A percentile compares a stretch with the other conserved stretches of the same genome.
phyloP scores from a whole-genome alignment of 2,329 filamentous ascomycete genomes.

The Trichoderma sp. region DNA sequence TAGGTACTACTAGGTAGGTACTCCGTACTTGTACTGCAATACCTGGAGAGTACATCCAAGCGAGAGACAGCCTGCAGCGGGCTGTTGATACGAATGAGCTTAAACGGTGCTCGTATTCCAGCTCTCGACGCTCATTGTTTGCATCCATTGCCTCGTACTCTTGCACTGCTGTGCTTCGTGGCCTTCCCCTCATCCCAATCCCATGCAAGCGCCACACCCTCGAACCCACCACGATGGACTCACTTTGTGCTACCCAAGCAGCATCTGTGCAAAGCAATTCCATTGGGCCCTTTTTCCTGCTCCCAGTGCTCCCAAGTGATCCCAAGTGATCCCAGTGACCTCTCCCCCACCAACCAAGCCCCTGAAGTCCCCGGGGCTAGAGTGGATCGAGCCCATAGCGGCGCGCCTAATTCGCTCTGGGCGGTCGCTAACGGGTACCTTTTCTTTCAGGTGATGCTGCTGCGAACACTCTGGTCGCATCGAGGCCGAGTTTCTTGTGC shows the following conservation, averaged over 20 bases:
- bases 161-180: neutral
- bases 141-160: neutral
- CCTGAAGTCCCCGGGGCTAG: conserved; percentile 1
- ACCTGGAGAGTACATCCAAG: neutral
- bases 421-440: neutral
- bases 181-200: neutral
- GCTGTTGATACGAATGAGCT: neutral
- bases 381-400: neutral
- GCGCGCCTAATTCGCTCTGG: neutral
- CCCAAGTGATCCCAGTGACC: neutral
- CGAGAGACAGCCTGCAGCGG: neutral
- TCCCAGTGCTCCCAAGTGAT: neutral
- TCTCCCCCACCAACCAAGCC: neutral
- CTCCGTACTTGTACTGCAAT: too few relatives aligned
- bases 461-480: neutral
- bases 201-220: neutral
- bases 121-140: neutral
- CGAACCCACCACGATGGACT: neutral
- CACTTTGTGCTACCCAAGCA: neutral
- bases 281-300: neutral
- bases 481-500: too few relatives aligned
- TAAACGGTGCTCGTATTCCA: neutral
- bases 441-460: neutral
- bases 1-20: too few relatives aligned
- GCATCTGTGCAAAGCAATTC: neutral